phyloP scores from a whole-genome alignment of 2,329 filamentous ascomycete genomes.

The Fusarium piperis region DNA sequence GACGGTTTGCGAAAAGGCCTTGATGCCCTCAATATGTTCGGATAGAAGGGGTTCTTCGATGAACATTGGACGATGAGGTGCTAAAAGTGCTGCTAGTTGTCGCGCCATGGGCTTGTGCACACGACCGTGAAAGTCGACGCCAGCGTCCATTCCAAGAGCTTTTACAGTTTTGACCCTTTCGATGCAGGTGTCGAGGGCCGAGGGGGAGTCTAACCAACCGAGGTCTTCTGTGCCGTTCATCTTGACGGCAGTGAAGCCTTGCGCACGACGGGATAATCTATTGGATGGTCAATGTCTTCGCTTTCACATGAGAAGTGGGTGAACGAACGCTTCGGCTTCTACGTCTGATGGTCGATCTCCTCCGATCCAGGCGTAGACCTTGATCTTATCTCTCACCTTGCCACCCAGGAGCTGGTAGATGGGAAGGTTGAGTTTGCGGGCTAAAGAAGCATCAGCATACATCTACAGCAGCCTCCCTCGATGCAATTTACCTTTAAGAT shows the following conservation, averaged over 20 bases:
- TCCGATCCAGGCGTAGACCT: constrained; percentile 83
- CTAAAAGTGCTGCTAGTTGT: constrained; percentile 73
- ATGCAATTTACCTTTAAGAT: constrained; percentile 67
- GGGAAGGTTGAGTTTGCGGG: constrained; percentile 66
- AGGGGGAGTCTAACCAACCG: constrained; percentile 79
- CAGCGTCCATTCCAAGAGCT: constrained; percentile 74
- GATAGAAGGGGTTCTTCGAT: constrained; percentile 79
- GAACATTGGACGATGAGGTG: constrained; percentile 76
- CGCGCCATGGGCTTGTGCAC: constrained; percentile 85
- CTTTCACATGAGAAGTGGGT: neutral
- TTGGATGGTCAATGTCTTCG: neutral
- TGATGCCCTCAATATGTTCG: constrained; percentile 74
- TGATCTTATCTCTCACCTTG: constrained; percentile 74
- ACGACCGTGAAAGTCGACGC: constrained; percentile 81
- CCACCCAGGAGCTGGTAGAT: constrained; percentile 80
- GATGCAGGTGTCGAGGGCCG: constrained; percentile 69
- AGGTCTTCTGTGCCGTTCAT: constrained; percentile 85
- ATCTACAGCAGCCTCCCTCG: rapidly evolving
- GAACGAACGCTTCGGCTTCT: constrained; percentile 65
- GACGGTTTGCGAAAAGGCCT: constrained; percentile 35
- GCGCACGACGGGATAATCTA: constrained; percentile 62
- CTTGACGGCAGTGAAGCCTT: constrained; percentile 75
- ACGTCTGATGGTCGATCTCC: constrained; percentile 77
- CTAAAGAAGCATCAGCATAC: constrained; percentile 35
- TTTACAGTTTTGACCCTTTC: constrained; percentile 76